phyloP scores from a whole-genome alignment of 148 eudicot genomes.

The Dianthus caryophyllus region DNA sequence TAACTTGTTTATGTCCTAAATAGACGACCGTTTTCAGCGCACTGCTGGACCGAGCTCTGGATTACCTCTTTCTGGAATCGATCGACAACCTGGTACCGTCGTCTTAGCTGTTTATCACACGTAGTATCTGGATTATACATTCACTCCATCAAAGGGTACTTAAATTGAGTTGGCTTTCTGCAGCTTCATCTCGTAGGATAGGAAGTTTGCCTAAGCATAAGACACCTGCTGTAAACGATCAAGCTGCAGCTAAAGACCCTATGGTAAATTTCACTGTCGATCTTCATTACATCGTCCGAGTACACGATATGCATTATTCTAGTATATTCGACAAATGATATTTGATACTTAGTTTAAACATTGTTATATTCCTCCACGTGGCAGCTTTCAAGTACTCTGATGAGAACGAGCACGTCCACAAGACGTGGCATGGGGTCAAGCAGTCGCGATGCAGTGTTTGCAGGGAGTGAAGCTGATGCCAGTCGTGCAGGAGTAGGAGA shows the following conservation, averaged over 20 bases:
- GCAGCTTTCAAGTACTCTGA: constrained; percentile 27
- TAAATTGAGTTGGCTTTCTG: constrained; percentile 45
- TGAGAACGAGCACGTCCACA: constrained; percentile 30
- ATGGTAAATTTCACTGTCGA: constrained; percentile 24
- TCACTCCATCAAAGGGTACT: not conserved
- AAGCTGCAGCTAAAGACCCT: constrained; percentile 37
- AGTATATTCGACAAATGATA: no score
- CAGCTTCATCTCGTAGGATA: constrained; percentile 54
- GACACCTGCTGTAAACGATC: constrained; percentile 48
- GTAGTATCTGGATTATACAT: not conserved
- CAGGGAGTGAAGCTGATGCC: constrained; percentile 33
- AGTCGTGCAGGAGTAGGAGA: constrained; percentile 25
- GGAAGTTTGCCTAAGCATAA: constrained; percentile 59
- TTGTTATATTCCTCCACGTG: not conserved
- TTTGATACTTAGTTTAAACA: no score
- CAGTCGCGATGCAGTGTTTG: constrained; percentile 42
- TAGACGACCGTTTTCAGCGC: constrained; percentile 42
- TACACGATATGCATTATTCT: not conserved
- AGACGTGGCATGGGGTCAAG: constrained; percentile 42
- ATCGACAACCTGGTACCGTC: constrained; percentile 58
- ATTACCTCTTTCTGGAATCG: constrained; percentile 50
- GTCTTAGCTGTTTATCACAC: not conserved
- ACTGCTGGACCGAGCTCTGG: constrained; percentile 90
- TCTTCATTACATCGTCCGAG: not conserved
- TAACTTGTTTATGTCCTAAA: constrained; percentile 11